Evolutionary conservation across 805 yeast species (phyloP).

Genomic region (Ogataea methanolica): DNA sequence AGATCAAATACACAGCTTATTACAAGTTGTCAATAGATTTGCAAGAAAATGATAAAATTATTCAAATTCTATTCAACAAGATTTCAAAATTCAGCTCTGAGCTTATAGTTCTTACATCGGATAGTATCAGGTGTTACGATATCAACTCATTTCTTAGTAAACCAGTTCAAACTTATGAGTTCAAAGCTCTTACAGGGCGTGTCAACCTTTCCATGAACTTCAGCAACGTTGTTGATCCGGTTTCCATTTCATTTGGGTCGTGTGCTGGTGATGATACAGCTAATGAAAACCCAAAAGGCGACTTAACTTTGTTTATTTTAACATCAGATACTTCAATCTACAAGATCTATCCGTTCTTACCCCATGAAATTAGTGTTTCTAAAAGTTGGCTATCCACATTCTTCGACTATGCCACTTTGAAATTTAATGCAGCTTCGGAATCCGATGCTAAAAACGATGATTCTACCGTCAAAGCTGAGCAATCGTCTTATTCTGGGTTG

Average conservation of each 20-base stretch:
- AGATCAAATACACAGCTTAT: slow-evolving; percentile 5
- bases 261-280: slow-evolving; percentile 5
- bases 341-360: slow-evolving; percentile 61
- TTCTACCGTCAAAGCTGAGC: neutral
- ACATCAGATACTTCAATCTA: slow-evolving; percentile 56
- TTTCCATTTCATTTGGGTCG: slow-evolving; percentile 45
- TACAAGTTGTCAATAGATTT: slow-evolving; percentile 10
- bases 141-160: slow-evolving; percentile 23
- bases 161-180: slow-evolving; percentile 3
- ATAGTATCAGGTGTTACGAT: slow-evolving; percentile 32
- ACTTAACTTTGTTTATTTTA: slow-evolving; percentile 48
- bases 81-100: slow-evolving; percentile 38
- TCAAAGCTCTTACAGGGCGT: neutral
- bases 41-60: slow-evolving; percentile 22
- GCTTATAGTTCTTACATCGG: slow-evolving; percentile 38
- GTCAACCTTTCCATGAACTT: slow-evolving; percentile 13
- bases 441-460: slow-evolving; percentile 16
- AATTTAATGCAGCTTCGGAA: slow-evolving; percentile 8
- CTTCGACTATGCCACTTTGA: slow-evolving; percentile 22
- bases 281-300: slow-evolving; percentile 31
- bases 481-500: neutral
- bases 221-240: slow-evolving; percentile 27
- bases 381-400: slow-evolving; percentile 25
- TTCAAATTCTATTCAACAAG: slow-evolving; percentile 42
- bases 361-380: slow-evolving; percentile 38